Evolutionary conservation across 1,139 yeast genomes (phyloP).

Genomic region (Nakaseomyces uthaithaninus): DNA sequence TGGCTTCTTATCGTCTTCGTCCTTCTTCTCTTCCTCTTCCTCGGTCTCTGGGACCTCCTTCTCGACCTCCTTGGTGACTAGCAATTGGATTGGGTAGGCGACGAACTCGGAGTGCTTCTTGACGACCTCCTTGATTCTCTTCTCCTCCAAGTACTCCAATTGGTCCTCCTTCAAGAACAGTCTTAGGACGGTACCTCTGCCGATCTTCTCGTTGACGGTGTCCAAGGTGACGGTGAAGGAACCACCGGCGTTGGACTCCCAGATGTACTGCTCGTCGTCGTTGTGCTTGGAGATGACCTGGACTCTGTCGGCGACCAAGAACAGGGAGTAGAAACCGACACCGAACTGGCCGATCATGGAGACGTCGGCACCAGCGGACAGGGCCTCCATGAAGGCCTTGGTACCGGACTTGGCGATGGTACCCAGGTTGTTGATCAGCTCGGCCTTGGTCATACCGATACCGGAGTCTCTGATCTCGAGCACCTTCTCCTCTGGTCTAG

Average conservation of each 20-base stretch:
- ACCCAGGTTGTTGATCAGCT: constrained; percentile 98
- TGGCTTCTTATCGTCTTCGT: constrained; percentile 52
- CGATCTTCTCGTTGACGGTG: constrained; percentile 71
- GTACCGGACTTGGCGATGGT: constrained; percentile 99
- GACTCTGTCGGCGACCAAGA: constrained; percentile 98
- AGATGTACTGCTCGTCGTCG: constrained; percentile 98
- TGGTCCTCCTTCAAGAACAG: constrained; percentile 98
- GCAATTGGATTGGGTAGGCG: constrained; percentile 96
- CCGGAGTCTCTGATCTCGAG: constrained; percentile 98
- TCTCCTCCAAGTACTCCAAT: constrained; percentile 97
- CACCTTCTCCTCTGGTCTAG: constrained; percentile 87
- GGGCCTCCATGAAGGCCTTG: constrained; percentile 98
- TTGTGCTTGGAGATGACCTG: constrained; percentile 98
- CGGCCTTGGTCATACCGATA: constrained; percentile 99
- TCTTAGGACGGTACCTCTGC: constrained; percentile 95
- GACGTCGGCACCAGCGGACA: constrained; percentile 98
- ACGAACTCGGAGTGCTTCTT: constrained; percentile 99
- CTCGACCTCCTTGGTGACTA: constrained; percentile 98
- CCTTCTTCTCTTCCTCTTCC: constrained; percentile 53
- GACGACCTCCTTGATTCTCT: constrained; percentile 98
- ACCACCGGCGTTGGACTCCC: constrained; percentile 99
- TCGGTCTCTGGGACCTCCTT: constrained; percentile 80
- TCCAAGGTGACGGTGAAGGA: constrained; percentile 95
- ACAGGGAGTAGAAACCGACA: constrained; percentile 99
- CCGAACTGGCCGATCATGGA: constrained; percentile 99